phyloP scores from a whole-genome alignment of 2,329 filamentous ascomycete species.

The Trichoderma sp. region DNA sequence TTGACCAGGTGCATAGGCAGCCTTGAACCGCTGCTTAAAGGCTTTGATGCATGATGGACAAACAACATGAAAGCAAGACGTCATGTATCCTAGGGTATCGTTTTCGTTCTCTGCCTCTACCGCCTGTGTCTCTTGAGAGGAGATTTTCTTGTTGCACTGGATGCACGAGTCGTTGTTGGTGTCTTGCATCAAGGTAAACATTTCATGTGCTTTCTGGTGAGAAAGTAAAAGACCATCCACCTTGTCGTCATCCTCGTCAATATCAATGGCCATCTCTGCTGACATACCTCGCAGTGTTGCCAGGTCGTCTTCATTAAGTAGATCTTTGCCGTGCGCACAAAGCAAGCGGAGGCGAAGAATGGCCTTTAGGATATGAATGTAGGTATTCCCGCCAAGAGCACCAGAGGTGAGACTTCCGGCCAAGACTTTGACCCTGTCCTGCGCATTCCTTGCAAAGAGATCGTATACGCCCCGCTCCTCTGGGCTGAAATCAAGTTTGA shows the following conservation, averaged over 20 bases:
- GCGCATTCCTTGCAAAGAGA: constrained; percentile 78
- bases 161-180: constrained; percentile 75
- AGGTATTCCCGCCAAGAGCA: constrained; percentile 79
- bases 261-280: constrained; percentile 82
- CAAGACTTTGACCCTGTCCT: constrained; percentile 77
- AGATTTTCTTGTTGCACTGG: constrained; percentile 67
- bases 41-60: constrained; percentile 71
- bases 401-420: constrained; percentile 58
- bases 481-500: constrained; percentile 72
- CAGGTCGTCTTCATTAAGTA: constrained; percentile 82
- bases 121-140: constrained; percentile 55
- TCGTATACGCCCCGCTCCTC: constrained; percentile 80
- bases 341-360: constrained; percentile 88
- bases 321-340: constrained; percentile 90
- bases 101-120: constrained; percentile 59
- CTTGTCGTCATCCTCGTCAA: constrained; percentile 79
- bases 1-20: constrained; percentile 41
- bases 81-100: constrained; percentile 74
- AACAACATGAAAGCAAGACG: constrained; percentile 82
- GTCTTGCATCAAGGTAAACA: constrained; percentile 81
- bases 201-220: constrained; percentile 77
- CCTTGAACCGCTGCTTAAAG: constrained; percentile 57
- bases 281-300: constrained; percentile 77
- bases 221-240: constrained; percentile 59
- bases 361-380: constrained; percentile 88